Evolutionary conservation across 2,329 filamentous ascomycete genomes (phyloP).

Genomic region (Penicillium sp.): DNA sequence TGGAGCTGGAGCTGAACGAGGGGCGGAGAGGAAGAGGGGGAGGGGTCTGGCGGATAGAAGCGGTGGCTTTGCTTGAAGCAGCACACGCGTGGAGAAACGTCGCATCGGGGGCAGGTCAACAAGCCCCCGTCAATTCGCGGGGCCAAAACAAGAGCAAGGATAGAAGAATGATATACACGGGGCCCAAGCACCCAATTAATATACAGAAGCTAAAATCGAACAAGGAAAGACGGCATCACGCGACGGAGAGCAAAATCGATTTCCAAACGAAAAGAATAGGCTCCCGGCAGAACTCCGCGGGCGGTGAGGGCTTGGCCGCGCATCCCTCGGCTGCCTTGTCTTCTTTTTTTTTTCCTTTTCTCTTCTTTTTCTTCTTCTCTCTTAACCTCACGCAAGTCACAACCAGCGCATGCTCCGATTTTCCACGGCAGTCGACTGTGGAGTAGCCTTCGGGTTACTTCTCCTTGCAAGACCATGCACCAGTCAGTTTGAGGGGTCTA

Average conservation of each 20-base stretch:
- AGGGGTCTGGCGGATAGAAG: conserved; percentile 33
- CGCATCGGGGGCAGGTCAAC: conserved; percentile 29
- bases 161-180: conserved; percentile 11
- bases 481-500: conserved; percentile 52
- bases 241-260: conserved; percentile 20
- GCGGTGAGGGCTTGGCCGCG: conserved; percentile 18
- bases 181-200: conserved; percentile 15
- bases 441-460: conserved; percentile 22
- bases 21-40: conserved; percentile 29
- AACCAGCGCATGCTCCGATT: conserved; percentile 31
- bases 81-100: conserved; percentile 38
- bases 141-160: conserved; percentile 2
- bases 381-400: conserved; percentile 33
- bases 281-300: conserved; percentile 14
- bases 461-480: conserved; percentile 44
- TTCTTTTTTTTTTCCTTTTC: conserved; percentile 17
- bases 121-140: conserved; percentile 18
- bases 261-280: conserved; percentile 15
- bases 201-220: conserved; percentile 15
- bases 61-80: conserved; percentile 40
- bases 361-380: conserved; percentile 4
- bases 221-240: conserved; percentile 10
- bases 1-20: conserved; percentile 24
- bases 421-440: conserved; percentile 31
- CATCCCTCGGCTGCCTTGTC: conserved; percentile 14